Conservation (phyloP, 2,329 filamentous ascomycete genomes). For the Tolypocladium guangdongense region DNA sequence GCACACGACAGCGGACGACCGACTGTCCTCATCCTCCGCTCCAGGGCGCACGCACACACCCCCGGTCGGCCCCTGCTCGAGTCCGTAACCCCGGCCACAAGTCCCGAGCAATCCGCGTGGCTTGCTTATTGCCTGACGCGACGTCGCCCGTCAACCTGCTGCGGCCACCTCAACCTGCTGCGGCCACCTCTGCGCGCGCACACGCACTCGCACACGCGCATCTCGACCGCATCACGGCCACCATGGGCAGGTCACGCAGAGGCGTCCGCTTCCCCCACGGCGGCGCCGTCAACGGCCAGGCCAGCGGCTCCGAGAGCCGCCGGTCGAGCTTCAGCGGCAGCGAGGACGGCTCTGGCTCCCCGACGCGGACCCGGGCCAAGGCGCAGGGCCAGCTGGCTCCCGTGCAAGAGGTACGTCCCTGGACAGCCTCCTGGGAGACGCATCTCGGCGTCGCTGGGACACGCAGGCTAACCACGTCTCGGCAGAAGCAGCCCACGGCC, state of each 20-base stretch:
- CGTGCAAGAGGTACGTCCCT: constrained; percentile 23
- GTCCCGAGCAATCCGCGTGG: neutral
- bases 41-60: neutral
- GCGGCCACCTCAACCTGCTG: neutral
- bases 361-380: constrained; percentile 17
- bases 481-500: constrained; percentile 30
- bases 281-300: constrained; percentile 27
- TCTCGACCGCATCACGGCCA: constrained; percentile 1
- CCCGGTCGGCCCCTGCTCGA: neutral
- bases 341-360: constrained; percentile 35
- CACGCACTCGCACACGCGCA: neutral
- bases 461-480: constrained; percentile 7
- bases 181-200: neutral
- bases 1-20: neutral
- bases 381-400: constrained; percentile 18
- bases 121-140: neutral
- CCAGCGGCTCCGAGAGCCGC: constrained; percentile 37
- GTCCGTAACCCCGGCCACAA: neutral
- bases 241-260: constrained; percentile 30
- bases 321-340: constrained; percentile 65
- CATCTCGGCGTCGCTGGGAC: neutral
- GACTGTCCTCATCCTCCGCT: neutral
- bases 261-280: constrained; percentile 43
- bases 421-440: neutral
- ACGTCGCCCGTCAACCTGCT: neutral